Evolutionary conservation across 306 rosid species (phyloP).

Genomic region (Sicyos edulis): DNA sequence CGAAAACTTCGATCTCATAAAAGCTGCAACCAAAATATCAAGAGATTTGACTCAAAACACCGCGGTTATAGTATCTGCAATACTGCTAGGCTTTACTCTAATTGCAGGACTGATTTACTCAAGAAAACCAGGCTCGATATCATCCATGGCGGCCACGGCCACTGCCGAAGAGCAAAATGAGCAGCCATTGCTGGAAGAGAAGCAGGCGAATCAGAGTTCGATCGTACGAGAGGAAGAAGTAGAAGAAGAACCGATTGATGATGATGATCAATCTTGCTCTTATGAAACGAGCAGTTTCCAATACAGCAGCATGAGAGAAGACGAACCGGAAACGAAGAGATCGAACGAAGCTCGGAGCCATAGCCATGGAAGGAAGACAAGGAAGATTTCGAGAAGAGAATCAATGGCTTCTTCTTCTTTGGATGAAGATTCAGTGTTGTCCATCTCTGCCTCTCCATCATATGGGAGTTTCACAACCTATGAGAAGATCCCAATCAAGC

Average conservation of each 20-base stretch:
- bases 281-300: constrained; percentile 68
- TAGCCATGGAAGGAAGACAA: constrained; percentile 47
- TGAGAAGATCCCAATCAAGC: constrained; percentile 50
- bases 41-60: not conserved
- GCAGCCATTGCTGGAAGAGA: constrained; percentile 22
- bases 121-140: constrained; percentile 27
- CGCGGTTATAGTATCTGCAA: constrained; percentile 26
- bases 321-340: not conserved
- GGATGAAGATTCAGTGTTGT: constrained; percentile 50
- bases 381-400: constrained; percentile 50
- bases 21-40: not conserved
- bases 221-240: constrained; percentile 19
- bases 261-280: constrained; percentile 36
- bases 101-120: constrained; percentile 29
- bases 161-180: not conserved
- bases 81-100: constrained; percentile 31
- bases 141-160: not conserved
- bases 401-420: constrained; percentile 46
- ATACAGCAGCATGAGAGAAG: constrained; percentile 27
- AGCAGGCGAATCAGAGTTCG: constrained; percentile 24
- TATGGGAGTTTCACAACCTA: constrained; percentile 81
- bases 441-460: constrained; percentile 48
- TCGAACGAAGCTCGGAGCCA: constrained; percentile 18
- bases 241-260: constrained; percentile 26
- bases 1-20: not conserved